Percentiles rank a stretch among this genome's conserved stretches.
Evolutionary conservation across 2,329 filamentous ascomycete species (phyloP).

Genomic region (Penicillium sp.): DNA sequence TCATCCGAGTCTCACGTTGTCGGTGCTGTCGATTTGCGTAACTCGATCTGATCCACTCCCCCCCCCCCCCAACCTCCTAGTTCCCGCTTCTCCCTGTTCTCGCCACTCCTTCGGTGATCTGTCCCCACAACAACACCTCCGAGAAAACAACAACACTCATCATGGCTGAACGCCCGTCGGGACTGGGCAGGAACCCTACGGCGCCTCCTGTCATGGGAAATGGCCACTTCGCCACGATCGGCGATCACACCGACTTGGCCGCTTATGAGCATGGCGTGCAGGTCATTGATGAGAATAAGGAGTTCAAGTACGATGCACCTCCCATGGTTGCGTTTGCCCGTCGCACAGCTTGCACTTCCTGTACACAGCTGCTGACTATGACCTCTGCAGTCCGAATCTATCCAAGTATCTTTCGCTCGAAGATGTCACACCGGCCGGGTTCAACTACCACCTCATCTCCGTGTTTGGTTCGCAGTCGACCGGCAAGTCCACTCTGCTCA

Average conservation of each 20-base stretch:
- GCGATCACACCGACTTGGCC: slow-evolving; percentile 36
- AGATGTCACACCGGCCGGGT: slow-evolving; percentile 80
- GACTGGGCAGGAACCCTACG: slow-evolving; percentile 30
- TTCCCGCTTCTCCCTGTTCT: slow-evolving; percentile 13
- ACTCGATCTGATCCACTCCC: slow-evolving; percentile 9
- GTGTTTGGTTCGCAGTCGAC: slow-evolving; percentile 99
- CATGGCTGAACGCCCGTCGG: slow-evolving; percentile 27
- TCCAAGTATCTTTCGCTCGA: slow-evolving; percentile 77
- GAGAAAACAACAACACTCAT: slow-evolving; percentile 9
- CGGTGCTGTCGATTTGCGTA: not conserved
- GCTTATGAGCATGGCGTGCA: slow-evolving; percentile 89
- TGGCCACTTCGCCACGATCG: slow-evolving; percentile 47
- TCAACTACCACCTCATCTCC: slow-evolving; percentile 99
- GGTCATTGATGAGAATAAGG: slow-evolving; percentile 92
- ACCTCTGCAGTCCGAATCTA: slow-evolving; percentile 63
- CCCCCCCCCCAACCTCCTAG: slow-evolving; percentile 14
- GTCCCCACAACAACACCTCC: slow-evolving; percentile 17
- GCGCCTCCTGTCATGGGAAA: slow-evolving; percentile 43
- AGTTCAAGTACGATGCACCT: slow-evolving; percentile 74
- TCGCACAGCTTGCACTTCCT: slow-evolving; percentile 2
- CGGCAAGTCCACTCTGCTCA: slow-evolving; percentile 94
- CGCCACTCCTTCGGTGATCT: slow-evolving; percentile 17
- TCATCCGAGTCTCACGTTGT: slow-evolving; percentile 11
- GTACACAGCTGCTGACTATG: slow-evolving; percentile 12
- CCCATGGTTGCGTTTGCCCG: not conserved